phyloP scores from a whole-genome alignment of 768 basidiomycete genomes.

The Tylopilus plumbeoviolaceoides region DNA sequence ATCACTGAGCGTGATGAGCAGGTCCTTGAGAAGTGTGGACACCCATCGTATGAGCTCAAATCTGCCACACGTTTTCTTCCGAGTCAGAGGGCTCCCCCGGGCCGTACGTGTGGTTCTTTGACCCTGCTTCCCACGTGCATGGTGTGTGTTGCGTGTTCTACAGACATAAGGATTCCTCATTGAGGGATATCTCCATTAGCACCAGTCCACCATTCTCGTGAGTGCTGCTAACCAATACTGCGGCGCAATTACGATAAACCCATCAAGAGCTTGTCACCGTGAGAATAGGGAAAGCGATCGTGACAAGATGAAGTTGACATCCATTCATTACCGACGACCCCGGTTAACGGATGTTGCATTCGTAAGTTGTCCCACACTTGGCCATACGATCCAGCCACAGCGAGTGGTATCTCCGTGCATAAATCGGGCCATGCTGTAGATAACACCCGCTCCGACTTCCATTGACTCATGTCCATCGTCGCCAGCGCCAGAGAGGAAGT shows the following conservation, averaged over 20 bases:
- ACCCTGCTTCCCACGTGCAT: not conserved
- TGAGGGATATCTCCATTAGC: not conserved
- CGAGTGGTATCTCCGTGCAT: not conserved
- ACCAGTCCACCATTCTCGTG: not conserved
- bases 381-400: conserved; percentile 28
- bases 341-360: conserved; percentile 53
- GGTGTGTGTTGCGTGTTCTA: not conserved
- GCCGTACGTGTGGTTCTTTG: not conserved
- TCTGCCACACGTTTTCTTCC: not conserved
- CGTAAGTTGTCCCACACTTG: conserved; percentile 11
- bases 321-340: conserved; percentile 22
- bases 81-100: not conserved
- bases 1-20: not conserved
- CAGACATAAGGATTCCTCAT: not conserved
- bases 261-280: not conserved
- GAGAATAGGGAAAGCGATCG: not conserved
- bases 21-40: not conserved
- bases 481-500: too few species aligned
- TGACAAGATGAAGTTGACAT: not conserved
- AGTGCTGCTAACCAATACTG: not conserved
- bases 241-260: not conserved
- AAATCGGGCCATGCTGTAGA: not conserved
- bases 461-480: not conserved
- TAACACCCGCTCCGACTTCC: not conserved
- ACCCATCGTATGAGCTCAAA: too few species aligned